A percentile compares a stretch with the other conserved stretches of the same genome.
phyloP scores from a whole-genome alignment of 2,329 filamentous ascomycete genomes.

The Neospermospora avenae region DNA sequence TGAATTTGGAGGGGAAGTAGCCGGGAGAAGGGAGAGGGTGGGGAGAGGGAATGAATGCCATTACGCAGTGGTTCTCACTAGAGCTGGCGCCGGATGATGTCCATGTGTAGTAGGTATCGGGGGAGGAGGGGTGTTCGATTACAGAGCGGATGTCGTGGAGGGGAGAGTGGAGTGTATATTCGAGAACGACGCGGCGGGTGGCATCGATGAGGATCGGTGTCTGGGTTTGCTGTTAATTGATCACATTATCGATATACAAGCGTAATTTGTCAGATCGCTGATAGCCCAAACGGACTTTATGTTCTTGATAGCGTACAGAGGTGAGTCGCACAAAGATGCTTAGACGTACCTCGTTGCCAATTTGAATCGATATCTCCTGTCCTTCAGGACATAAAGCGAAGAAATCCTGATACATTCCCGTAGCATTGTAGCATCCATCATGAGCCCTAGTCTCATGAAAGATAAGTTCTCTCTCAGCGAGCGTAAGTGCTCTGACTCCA shows the following conservation, averaged over 20 bases:
- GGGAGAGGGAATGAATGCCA: background rate
- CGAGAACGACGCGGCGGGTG: background rate
- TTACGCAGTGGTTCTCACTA: background rate
- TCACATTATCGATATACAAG: too few relatives aligned
- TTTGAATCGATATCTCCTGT: background rate
- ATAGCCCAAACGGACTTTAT: too few relatives aligned
- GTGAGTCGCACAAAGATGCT: too few relatives aligned
- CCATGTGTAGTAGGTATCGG: background rate
- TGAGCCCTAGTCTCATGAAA: slow-evolving; percentile 9
- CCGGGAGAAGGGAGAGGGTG: background rate
- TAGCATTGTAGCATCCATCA: slow-evolving; percentile 9
- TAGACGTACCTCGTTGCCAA: slow-evolving; percentile 3
- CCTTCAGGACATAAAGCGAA: slow-evolving; percentile 2
- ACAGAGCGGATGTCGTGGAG: background rate
- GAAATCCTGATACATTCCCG: slow-evolving; percentile 4
- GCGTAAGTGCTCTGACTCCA: background rate
- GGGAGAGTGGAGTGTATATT: background rate
- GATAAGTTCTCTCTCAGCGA: slow-evolving; percentile 2
- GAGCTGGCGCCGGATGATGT: background rate
- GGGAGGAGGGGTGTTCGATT: background rate
- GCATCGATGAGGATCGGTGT: background rate
- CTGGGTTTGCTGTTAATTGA: background rate
- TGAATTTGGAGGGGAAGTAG: background rate
- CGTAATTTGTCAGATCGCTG: too few relatives aligned
- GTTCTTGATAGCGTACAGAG: too few relatives aligned